Evolutionary conservation across 2,329 filamentous ascomycete species (phyloP).

Genomic region (Elsinoe arachidis): DNA sequence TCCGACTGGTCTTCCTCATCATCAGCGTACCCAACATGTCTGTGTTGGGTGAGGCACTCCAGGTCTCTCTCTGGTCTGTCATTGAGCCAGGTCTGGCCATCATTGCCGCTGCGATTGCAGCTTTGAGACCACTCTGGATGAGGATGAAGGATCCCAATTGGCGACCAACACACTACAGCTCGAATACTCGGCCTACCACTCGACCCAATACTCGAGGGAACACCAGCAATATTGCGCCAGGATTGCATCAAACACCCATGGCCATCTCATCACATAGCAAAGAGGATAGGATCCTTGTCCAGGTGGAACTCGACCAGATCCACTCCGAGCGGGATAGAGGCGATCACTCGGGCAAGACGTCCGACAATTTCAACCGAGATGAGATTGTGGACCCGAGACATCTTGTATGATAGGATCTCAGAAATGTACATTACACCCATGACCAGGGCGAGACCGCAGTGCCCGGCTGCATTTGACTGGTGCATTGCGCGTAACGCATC

Average conservation of each 20-base stretch:
- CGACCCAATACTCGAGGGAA: not conserved
- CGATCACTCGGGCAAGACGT: not conserved
- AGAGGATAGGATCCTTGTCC: not conserved
- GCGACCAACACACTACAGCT: not conserved
- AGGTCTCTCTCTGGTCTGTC: conserved; percentile 24
- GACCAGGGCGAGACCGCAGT: too few species aligned
- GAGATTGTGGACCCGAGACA: not conserved
- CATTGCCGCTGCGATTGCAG: conserved; percentile 26
- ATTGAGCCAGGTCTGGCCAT: conserved; percentile 30
- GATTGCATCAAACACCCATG: not conserved
- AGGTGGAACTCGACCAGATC: conserved; percentile 5
- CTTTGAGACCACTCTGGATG: conserved; percentile 25
- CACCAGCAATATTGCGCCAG: too few species aligned
- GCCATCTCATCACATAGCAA: not conserved
- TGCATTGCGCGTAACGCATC: too few species aligned
- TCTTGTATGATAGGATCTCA: not conserved
- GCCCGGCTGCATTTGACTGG: too few species aligned
- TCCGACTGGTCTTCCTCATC: conserved; percentile 1
- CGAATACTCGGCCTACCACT: not conserved
- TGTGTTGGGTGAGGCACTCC: conserved; percentile 18
- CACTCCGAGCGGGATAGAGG: not conserved
- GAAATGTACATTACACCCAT: not conserved
- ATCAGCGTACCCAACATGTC: conserved; percentile 17
- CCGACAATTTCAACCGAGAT: not conserved
- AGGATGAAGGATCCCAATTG: not conserved